phyloP scores from a whole-genome alignment of 805 yeast genomes.

The Millerozyma miso region DNA sequence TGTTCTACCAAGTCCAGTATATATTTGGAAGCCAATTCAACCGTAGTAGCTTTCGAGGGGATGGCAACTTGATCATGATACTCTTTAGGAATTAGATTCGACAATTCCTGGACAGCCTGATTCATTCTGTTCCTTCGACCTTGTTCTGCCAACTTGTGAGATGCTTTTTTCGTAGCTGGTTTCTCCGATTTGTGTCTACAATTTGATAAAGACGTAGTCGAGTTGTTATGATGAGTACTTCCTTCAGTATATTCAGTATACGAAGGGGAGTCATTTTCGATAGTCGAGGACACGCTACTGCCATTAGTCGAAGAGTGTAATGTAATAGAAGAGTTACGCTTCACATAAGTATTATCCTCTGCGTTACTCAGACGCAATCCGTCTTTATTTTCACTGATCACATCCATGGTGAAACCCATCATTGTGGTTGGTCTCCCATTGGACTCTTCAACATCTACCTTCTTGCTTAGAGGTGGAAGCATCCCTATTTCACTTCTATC shows the following conservation, averaged over 20 bases:
- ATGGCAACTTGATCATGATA: constrained; percentile 55
- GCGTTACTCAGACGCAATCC: not conserved
- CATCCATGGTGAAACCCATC: constrained; percentile 46
- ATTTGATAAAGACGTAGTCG: not conserved
- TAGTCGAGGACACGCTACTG: constrained; percentile 5
- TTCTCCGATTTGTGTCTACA: constrained; percentile 15
- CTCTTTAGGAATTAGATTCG: constrained; percentile 59
- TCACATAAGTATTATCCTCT: not conserved
- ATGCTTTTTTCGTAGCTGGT: constrained; percentile 52
- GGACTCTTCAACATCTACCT: constrained; percentile 16
- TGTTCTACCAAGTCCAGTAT: constrained; percentile 41
- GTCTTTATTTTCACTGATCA: constrained; percentile 33
- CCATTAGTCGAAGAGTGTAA: not conserved
- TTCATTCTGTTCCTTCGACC: constrained; percentile 94
- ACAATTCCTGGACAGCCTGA: constrained; percentile 73
- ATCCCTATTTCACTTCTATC: constrained; percentile 13
- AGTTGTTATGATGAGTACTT: not conserved
- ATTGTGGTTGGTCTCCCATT: constrained; percentile 27
- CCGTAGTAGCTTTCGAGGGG: constrained; percentile 92
- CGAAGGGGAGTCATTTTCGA: constrained; percentile 18
- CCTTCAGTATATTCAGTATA: constrained; percentile 4
- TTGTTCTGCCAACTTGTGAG: constrained; percentile 92
- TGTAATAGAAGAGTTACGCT: not conserved
- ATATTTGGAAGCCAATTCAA: constrained; percentile 78
- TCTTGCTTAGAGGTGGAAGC: constrained; percentile 36